Conservation (phyloP, 2,329 filamentous ascomycete genomes). For the Tolypocladium guangdongense region DNA sequence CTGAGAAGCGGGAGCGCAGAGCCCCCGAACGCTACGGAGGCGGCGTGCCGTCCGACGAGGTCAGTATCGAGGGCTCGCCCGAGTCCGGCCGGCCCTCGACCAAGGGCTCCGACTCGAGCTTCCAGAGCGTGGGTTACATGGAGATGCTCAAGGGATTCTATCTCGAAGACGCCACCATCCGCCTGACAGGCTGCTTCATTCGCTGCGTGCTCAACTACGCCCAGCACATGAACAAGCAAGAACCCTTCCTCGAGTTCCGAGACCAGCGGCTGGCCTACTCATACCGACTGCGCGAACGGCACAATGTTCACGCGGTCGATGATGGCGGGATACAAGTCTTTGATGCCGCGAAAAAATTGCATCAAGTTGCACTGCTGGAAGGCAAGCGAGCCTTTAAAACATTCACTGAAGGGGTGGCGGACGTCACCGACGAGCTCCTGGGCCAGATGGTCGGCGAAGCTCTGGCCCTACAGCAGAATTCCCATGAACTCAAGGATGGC, state of each 20-base stretch:
- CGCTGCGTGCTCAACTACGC: conserved; percentile 1
- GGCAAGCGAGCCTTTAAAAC: neutral
- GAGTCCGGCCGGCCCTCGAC: too few relatives aligned
- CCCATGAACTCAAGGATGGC: neutral
- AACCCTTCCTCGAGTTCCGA: neutral
- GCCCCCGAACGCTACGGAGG: too few relatives aligned
- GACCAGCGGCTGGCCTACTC: neutral
- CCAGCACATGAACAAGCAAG: neutral
- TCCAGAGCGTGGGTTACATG: neutral
- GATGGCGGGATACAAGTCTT: conserved; percentile 1
- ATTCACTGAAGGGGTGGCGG: neutral
- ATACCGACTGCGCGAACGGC: neutral
- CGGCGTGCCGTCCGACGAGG: too few relatives aligned
- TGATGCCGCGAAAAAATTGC: too few relatives aligned
- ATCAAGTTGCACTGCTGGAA: neutral
- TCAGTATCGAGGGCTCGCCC: too few relatives aligned
- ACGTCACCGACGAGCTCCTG: neutral
- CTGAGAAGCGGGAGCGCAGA: too few relatives aligned
- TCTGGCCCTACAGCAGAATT: neutral
- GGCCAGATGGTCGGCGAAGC: neutral
- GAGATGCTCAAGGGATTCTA: neutral
- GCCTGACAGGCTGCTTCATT: neutral
- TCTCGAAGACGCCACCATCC: conserved; percentile 2
- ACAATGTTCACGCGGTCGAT: conserved; percentile 1
- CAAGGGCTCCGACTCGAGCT: too few relatives aligned